These are phyloP conservation scores for Dactylorhiza incarnata DNA, from an alignment of 106 monocot genomes.

Conservation along the genomic window DNA sequence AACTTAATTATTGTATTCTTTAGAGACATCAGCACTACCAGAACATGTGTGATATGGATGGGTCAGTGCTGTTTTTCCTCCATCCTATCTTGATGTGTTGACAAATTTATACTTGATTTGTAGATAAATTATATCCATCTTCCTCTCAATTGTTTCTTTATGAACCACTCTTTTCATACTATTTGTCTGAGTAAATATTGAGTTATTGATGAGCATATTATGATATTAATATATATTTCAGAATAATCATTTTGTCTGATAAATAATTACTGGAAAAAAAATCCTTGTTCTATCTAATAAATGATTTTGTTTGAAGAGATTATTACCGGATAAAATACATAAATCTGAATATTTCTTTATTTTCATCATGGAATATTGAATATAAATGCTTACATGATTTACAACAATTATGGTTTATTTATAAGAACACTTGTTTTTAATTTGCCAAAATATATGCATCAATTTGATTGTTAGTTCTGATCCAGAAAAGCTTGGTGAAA, in stretches of 20 bases:
- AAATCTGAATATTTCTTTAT: not conserved
- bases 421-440: not conserved
- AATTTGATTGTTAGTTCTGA: conserved; percentile 10
- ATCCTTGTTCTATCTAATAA: not conserved
- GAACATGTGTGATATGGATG: too few relatives aligned
- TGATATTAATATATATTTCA: not conserved
- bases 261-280: not conserved
- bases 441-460: not conserved
- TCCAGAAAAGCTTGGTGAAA: conserved; percentile 78
- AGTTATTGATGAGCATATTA: not conserved
- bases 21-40: too few relatives aligned
- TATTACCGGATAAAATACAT: not conserved
- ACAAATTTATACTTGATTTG: not conserved
- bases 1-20: too few relatives aligned
- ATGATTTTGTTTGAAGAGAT: not conserved
- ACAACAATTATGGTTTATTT: not conserved
- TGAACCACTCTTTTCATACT: not conserved
- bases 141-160: not conserved
- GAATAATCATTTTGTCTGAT: not conserved
- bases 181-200: too few relatives aligned
- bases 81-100: not conserved
- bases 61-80: too few relatives aligned
- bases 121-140: conserved; percentile 2
- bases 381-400: not conserved
- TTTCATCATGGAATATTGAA: not conserved